Evolutionary conservation across 257 asterid genomes (phyloP).

Genomic region (Salvia rosmarinus): DNA sequence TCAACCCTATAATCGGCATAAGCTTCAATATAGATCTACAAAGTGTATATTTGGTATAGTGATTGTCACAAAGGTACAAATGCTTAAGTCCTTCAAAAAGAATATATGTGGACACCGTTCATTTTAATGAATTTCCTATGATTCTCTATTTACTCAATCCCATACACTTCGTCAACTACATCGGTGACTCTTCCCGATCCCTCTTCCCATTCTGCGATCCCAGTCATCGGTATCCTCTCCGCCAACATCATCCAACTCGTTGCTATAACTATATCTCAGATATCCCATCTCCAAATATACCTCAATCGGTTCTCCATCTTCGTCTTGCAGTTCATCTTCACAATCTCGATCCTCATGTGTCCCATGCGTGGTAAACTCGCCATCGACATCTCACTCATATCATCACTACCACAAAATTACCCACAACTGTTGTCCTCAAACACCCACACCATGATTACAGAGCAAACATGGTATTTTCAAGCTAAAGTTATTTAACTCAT

Average conservation of each 20-base stretch:
- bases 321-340: not conserved
- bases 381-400: no score
- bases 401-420: no score
- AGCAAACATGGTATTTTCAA: not conserved
- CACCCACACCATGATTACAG: not conserved
- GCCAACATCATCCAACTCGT: no score
- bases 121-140: not conserved
- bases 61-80: not conserved
- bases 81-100: not conserved
- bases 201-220: no score
- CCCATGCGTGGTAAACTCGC: no score
- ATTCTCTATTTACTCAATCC: not conserved
- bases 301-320: not conserved
- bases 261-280: no score
- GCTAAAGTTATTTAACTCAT: not conserved
- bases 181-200: not conserved
- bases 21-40: not conserved
- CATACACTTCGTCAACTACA: not conserved
- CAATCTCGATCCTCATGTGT: no score
- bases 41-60: not conserved
- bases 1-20: not conserved
- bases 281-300: no score
- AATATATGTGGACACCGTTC: not conserved
- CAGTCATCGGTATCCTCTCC: no score
- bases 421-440: no score